Evolutionary conservation across 73 alveolate species (phyloP).

Genomic region (Uronychia setigera): DNA sequence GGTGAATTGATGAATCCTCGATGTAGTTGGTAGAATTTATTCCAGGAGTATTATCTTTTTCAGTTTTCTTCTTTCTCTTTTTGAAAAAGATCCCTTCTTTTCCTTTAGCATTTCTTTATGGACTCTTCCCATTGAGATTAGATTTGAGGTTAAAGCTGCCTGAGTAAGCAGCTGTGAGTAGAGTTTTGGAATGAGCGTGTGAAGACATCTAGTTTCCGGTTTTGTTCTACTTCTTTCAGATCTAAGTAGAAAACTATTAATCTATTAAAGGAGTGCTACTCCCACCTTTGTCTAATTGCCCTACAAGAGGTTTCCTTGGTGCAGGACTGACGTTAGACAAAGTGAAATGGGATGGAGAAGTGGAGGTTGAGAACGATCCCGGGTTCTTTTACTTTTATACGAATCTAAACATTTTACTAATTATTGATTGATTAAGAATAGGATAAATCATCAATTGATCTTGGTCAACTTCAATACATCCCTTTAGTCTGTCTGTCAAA

Average conservation of each 20-base stretch:
- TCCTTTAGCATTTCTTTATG: neutral
- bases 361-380: neutral
- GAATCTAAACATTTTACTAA: neutral
- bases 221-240: no score
- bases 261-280: neutral
- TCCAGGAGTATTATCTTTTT: no score
- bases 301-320: neutral
- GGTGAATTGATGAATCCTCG: no score
- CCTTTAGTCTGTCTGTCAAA: neutral
- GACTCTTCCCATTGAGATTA: neutral
- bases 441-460: neutral
- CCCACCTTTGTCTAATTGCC: neutral
- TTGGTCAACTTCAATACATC: neutral
- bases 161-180: no score
- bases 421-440: neutral
- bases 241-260: no score
- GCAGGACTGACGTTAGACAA: neutral
- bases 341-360: neutral
- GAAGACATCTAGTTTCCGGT: no score
- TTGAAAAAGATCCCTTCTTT: neutral
- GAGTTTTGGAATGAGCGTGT: no score
- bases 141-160: neutral
- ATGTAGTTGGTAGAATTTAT: no score
- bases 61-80: neutral
- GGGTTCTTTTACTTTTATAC: neutral